Evolutionary conservation across 2,329 filamentous ascomycete species (phyloP).

Genomic region (Pseudogymnoascus sp.): DNA sequence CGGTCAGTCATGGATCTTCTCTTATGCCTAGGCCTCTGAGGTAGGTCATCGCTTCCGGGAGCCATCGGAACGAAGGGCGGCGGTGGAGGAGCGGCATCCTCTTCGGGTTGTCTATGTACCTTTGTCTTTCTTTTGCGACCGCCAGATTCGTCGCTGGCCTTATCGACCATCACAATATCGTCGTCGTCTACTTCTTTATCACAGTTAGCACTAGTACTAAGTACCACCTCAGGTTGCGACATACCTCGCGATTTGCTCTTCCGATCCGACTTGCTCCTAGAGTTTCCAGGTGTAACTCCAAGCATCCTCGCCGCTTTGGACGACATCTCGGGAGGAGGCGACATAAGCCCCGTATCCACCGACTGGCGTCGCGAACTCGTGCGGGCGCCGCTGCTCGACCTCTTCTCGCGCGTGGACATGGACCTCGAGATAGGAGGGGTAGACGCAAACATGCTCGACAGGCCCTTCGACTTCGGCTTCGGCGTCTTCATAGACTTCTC

Average conservation of each 20-base stretch:
- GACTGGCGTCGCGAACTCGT: conserved; percentile 60
- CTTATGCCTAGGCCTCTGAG: conserved; percentile 21
- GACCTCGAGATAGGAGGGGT: conserved; percentile 59
- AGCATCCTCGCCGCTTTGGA: conserved; percentile 73
- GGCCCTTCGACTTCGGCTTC: conserved; percentile 37
- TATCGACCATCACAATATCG: conserved; percentile 41
- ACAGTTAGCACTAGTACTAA: background rate
- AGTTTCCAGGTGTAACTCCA: conserved; percentile 44
- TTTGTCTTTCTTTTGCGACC: conserved; percentile 33
- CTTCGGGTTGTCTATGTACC: conserved; percentile 30
- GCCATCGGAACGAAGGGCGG: conserved; percentile 28
- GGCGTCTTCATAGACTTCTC: conserved; percentile 41
- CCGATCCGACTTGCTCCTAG: conserved; percentile 38
- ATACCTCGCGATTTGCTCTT: conserved; percentile 38
- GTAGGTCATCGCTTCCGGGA: conserved; percentile 23
- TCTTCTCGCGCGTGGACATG: conserved; percentile 58
- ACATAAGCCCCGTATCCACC: conserved; percentile 57
- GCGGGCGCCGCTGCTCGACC: conserved; percentile 45
- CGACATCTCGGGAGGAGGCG: conserved; percentile 61
- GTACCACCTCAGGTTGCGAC: conserved; percentile 13
- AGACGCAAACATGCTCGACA: conserved; percentile 58
- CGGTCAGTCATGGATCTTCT: conserved; percentile 32
- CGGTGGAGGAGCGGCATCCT: conserved; percentile 15
- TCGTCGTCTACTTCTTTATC: conserved; percentile 36
- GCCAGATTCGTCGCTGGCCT: conserved; percentile 30